Evolutionary conservation across 2,329 filamentous ascomycete genomes (phyloP), one percentile per base, ranked within the genome.

Genomic region (Aspergillus versicolor): DNA sequence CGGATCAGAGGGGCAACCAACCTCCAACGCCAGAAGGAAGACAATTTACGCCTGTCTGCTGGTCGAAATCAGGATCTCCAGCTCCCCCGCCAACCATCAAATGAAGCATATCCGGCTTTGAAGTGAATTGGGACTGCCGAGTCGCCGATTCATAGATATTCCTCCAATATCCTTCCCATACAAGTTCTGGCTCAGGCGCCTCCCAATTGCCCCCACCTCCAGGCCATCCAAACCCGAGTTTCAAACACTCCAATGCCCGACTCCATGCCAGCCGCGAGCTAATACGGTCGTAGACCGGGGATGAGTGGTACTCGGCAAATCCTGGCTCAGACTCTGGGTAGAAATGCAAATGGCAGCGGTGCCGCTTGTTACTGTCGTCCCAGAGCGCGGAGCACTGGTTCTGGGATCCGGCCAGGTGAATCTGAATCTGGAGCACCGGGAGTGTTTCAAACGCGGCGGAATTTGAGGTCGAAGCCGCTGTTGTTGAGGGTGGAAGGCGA

Each of bases 221-320:
- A 17, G 73, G 69, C 49, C 63, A 64, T 7, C 68, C 71, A 65
- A 91, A 89, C 0, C 84, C 86, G 46, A 79, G 79, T 42, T 84
- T 78, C 19, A 89, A 77, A 7, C 79, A 74, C 0, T 77, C 78
- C 55, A 91, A 65, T 34, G 82, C 85, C 12, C 88, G 79, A 22
- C 81, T 84, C 82, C 87, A 91, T 0, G 88, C 87, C 19, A 90
- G 67, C 9, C 81, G 81, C 3, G 87, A 82, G 1, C 81, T 81
- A 8, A 88, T 77, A 3, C 79, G 76, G 60, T 89, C 82, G 63
- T 84, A 88, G 61, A 85, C 80, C 2, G 43, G 34, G 9, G 87
- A 81, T 12, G 87, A 67, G 45, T 86, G 81, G 19, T 81, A 79
- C 70, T 91, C 88, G 0, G 88, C 88, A 58, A 91, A 91, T 0